A percentile compares a stretch with the other conserved stretches of the same genome.
phyloP scores from a whole-genome alignment of 225 moss, liverwort and hornwort genomes.

The Lunularia cruciata region DNA sequence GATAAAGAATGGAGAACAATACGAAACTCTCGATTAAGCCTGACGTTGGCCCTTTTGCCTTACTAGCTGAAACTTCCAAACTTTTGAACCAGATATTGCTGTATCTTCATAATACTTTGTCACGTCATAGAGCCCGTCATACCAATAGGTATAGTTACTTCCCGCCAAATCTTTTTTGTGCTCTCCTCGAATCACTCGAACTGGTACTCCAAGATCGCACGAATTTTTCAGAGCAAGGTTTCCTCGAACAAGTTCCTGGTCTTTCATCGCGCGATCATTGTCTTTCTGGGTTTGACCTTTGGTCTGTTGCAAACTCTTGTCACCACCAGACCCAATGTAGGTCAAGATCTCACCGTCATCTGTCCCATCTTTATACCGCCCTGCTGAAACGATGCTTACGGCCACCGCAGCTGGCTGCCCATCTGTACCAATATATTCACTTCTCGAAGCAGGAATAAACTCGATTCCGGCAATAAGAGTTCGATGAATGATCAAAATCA shows the following conservation, averaged over 20 bases:
- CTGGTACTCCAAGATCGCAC: conserved; percentile 10
- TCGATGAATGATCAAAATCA: conserved; percentile 17
- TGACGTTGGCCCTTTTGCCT: conserved; percentile 33
- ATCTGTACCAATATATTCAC: background rate
- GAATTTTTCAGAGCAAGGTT: conserved; percentile 22
- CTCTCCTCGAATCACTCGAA: conserved; percentile 20
- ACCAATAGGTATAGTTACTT: conserved; percentile 45
- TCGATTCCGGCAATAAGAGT: conserved; percentile 25
- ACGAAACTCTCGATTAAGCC: too few relatives aligned
- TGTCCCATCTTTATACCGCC: conserved; percentile 21
- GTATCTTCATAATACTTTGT: conserved; percentile 23
- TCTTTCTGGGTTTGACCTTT: background rate
- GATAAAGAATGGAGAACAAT: too few relatives aligned
- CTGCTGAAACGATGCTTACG: conserved; percentile 19
- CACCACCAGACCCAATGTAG: conserved; percentile 25
- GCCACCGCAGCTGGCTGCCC: conserved; percentile 16
- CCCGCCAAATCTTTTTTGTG: conserved; percentile 9
- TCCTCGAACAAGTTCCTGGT: conserved; percentile 20
- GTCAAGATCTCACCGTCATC: conserved; percentile 23
- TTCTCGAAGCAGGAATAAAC: background rate
- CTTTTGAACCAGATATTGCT: conserved; percentile 39
- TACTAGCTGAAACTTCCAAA: conserved; percentile 56
- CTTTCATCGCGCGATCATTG: background rate
- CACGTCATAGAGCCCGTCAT: conserved; percentile 55
- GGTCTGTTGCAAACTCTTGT: background rate